These are phyloP conservation scores for Hysterangium stoloniferum DNA, from an alignment of 768 basidiomycete species.

Conservation along the genomic window DNA sequence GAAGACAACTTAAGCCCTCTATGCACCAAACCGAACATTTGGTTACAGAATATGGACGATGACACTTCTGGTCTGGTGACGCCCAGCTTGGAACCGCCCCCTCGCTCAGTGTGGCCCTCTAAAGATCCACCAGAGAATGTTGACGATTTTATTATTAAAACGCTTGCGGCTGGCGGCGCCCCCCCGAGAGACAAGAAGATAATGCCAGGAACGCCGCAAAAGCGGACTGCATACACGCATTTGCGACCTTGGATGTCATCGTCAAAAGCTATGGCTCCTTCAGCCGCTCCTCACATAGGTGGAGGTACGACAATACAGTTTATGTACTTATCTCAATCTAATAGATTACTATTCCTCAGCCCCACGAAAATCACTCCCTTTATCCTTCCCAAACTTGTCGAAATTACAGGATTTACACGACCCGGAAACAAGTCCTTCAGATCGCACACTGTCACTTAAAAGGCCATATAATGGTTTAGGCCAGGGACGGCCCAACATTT, in stretches of 20 bases:
- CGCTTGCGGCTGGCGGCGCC: slow-evolving; percentile 47
- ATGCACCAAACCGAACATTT: slow-evolving; percentile 10
- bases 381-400: slow-evolving; percentile 48
- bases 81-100: slow-evolving; percentile 48
- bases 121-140: slow-evolving; percentile 28
- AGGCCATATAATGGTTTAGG: slow-evolving; percentile 56
- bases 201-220: slow-evolving; percentile 77
- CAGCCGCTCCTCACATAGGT: background rate
- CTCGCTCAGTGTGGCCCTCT: slow-evolving; percentile 55
- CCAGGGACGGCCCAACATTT: slow-evolving; percentile 39
- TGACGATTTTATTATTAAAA: slow-evolving; percentile 66
- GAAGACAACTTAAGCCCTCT: slow-evolving; percentile 10
- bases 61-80: slow-evolving; percentile 49
- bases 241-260: slow-evolving; percentile 21
- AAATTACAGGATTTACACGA: slow-evolving; percentile 2
- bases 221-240: slow-evolving; percentile 33
- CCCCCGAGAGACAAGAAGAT: slow-evolving; percentile 39
- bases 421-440: slow-evolving; percentile 11
- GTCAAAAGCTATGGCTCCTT: slow-evolving; percentile 7
- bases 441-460: background rate
- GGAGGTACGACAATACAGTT: background rate
- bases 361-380: slow-evolving; percentile 37
- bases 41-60: slow-evolving; percentile 34
- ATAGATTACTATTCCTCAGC: background rate
- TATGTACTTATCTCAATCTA: background rate